Evolutionary conservation across 1,284 basidiomycete species (phyloP), one percentile per base, ranked within the genome.

Genomic region (Microbotryum scabiosae): DNA sequence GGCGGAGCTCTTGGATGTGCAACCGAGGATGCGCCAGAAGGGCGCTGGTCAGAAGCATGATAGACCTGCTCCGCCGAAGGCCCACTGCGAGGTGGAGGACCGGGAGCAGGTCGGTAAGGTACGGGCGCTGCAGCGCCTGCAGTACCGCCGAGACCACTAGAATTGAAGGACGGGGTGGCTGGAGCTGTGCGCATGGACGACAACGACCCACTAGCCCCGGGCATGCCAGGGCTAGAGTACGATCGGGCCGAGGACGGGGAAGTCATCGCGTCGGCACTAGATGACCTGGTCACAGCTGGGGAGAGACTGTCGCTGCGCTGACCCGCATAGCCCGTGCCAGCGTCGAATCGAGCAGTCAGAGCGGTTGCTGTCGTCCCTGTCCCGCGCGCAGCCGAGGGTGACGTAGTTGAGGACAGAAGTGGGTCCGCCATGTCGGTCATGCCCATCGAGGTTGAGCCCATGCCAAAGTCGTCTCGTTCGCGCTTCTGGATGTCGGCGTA

Each of bases 401-500:
- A 41, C 3, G 36, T 12, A 41, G 36, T 41, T 12, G 36, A 41
- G 36, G 36, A 41, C 36, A 41, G 36, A 9, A 41, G 14, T 41
- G 36, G 54, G 21, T 25, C 45, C n/a, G 14, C 55, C 56, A 65
- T 53, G 26, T 64, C 65, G 5, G 62, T 62, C 65, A 66, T 66
- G 28, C 62, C 65, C 52, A 66, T 51, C 6, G 53, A 53, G 14
- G 62, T 52, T 20, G 60, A 45, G 5, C 65, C 62, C 21, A 66
- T 43, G 8, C 65, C 65, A 54, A 71, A 76, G 30, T 86, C 85
- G 70, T 93, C 90, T 72, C 87, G 77, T 64, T 88, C 88, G n/a
- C 87, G 25, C 75, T 91, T 92, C 78, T 97, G 91, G 71, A 92
- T 91, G 74, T 96, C 90, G 16, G 93, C 97, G 77, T 97, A 97